These are phyloP conservation scores for Dendrobium huoshanense DNA, from an alignment of 106 monocot species.

Conservation along the genomic window DNA sequence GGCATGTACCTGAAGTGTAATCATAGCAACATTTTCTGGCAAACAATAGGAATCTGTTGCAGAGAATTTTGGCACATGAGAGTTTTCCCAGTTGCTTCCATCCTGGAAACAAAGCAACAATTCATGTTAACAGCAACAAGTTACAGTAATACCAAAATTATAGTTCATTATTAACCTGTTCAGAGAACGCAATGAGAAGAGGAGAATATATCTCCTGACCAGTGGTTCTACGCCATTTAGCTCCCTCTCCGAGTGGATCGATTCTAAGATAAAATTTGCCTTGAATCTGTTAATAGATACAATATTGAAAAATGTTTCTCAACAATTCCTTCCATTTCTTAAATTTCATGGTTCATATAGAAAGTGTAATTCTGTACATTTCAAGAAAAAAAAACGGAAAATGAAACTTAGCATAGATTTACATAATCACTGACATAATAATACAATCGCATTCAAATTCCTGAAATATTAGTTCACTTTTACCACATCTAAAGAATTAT, in stretches of 20 bases:
- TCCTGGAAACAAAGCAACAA: conserved; percentile 19
- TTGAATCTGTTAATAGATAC: conserved; percentile 36
- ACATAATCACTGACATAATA: neutral
- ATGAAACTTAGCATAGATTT: neutral
- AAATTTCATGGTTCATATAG: neutral
- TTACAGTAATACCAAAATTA: neutral
- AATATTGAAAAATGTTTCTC: neutral
- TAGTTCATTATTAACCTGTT: conserved; percentile 39
- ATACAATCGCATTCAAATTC: neutral
- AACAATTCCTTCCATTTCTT: neutral
- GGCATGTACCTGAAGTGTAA: conserved; percentile 76
- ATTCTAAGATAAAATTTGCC: conserved; percentile 85
- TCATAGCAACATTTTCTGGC: conserved; percentile 88
- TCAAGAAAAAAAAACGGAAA: neutral
- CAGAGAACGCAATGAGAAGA: conserved; percentile 81
- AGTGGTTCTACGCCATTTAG: conserved; percentile 81
- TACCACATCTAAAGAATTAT: neutral
- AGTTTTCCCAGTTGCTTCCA: conserved; percentile 50
- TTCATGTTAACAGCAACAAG: neutral
- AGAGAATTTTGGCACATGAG: conserved; percentile 57
- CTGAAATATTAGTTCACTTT: neutral
- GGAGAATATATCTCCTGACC: conserved; percentile 98
- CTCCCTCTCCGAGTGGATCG: conserved; percentile 78
- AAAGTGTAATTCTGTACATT: neutral
- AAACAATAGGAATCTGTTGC: conserved; percentile 82